Evolutionary conservation across 1,139 yeast species (phyloP).

Genomic region (Yamadazyma diospyri): DNA sequence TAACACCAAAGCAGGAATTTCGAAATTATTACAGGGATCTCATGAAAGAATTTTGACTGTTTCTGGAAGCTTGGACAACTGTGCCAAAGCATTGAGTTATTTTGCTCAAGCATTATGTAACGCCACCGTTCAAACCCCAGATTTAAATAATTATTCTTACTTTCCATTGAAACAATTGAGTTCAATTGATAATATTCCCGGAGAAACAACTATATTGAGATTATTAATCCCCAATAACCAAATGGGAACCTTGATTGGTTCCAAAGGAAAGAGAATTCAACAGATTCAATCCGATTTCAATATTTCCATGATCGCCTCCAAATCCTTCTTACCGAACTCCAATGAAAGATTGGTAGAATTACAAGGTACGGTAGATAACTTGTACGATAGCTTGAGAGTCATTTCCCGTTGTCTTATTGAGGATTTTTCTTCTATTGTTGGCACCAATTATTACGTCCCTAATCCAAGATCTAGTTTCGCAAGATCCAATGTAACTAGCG

Average conservation of each 20-base stretch:
- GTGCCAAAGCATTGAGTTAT: conserved; percentile 68
- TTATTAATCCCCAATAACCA: conserved; percentile 80
- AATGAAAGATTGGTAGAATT: conserved; percentile 87
- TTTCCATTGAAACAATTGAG: conserved; percentile 64
- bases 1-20: conserved; percentile 84
- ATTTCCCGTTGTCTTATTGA: conserved; percentile 73
- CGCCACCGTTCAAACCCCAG: conserved; percentile 28
- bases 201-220: conserved; percentile 58
- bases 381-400: conserved; percentile 56
- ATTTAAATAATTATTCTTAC: conserved; percentile 40
- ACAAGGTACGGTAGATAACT: conserved; percentile 72
- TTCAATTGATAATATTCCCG: conserved; percentile 47
- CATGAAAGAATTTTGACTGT: conserved; percentile 83
- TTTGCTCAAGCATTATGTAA: conserved; percentile 63
- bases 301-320: conserved; percentile 85
- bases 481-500: not conserved
- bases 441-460: conserved; percentile 66
- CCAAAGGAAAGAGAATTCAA: conserved; percentile 79
- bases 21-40: conserved; percentile 77
- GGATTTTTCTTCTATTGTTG: conserved; percentile 64
- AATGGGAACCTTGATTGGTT: conserved; percentile 89
- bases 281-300: conserved; percentile 66
- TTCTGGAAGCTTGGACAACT: conserved; percentile 72
- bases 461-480: conserved; percentile 5
- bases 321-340: conserved; percentile 77